Conservation (phyloP, 2,329 filamentous ascomycete species). For the Bipolaris gigantea region DNA sequence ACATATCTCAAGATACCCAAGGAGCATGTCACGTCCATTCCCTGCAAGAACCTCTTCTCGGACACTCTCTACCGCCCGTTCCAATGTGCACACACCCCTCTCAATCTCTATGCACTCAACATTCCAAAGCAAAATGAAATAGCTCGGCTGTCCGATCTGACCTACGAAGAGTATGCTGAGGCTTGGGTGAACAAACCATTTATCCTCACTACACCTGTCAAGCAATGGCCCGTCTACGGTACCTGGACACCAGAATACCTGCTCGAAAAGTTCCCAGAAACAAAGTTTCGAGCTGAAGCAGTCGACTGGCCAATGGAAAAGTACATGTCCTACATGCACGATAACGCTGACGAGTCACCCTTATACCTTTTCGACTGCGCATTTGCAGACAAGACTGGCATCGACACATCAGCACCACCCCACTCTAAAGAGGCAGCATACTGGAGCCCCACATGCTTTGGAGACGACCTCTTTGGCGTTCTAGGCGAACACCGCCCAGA, state of each 20-base stretch:
- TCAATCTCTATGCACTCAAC: slow-evolving; percentile 66
- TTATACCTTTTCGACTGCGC: slow-evolving; percentile 88
- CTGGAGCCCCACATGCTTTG: slow-evolving; percentile 81
- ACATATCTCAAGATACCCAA: slow-evolving; percentile 68
- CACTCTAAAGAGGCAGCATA: slow-evolving; percentile 63
- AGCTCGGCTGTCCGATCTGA: slow-evolving; percentile 66
- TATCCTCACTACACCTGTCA: slow-evolving; percentile 80
- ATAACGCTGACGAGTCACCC: slow-evolving; percentile 82
- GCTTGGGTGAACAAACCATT: slow-evolving; percentile 82
- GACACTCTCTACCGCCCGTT: slow-evolving; percentile 90
- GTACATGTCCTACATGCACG: slow-evolving; percentile 80
- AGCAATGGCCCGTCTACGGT: slow-evolving; percentile 75
- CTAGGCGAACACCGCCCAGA: slow-evolving; percentile 79
- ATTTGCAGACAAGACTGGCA: slow-evolving; percentile 83
- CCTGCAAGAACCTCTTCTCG: slow-evolving; percentile 81
- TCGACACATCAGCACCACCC: slow-evolving; percentile 47
- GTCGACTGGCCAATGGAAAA: slow-evolving; percentile 88
- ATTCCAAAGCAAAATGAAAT: slow-evolving; percentile 79
- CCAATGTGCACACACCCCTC: slow-evolving; percentile 75
- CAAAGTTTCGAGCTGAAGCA: slow-evolving; percentile 83
- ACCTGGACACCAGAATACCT: slow-evolving; percentile 74
- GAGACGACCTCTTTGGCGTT: slow-evolving; percentile 80
- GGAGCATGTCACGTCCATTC: slow-evolving; percentile 59
- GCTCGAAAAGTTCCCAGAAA: slow-evolving; percentile 63
- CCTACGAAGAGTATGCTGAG: slow-evolving; percentile 71